Percentiles rank a stretch among this genome's conserved stretches.
Evolutionary conservation across 768 basidiomycete genomes (phyloP).

Genomic region (Coprinopsis marcescibilis): DNA sequence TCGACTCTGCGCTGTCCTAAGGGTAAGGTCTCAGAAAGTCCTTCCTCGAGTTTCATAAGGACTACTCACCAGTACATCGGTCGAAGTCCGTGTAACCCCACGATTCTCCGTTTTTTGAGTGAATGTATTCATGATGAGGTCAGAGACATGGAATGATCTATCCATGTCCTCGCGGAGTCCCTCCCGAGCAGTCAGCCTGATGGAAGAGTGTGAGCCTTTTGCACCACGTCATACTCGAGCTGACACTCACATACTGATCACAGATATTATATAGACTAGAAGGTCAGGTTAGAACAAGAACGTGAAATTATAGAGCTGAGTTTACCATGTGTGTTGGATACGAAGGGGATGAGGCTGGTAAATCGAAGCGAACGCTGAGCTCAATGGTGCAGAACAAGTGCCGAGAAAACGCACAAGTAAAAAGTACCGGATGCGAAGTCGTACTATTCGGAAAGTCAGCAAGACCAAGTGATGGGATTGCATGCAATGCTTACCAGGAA

Average conservation of each 20-base stretch:
- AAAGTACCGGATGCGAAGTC: constrained; percentile 1
- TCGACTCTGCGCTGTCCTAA: no score
- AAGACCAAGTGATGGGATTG: background rate
- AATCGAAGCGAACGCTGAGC: no score
- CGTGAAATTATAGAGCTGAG: background rate
- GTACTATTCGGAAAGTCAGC: background rate
- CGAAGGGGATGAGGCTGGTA: constrained; percentile 1
- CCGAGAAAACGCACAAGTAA: background rate
- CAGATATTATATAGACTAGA: constrained; percentile 4
- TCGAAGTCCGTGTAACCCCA: background rate
- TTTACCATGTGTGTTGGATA: constrained; percentile 1
- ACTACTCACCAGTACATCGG: background rate
- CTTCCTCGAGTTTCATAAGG: no score
- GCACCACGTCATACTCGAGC: no score
- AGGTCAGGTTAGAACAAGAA: background rate
- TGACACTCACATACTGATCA: constrained; percentile 5
- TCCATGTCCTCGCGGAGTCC: no score
- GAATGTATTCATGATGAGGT: background rate
- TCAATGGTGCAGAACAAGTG: background rate
- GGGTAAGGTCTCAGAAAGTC: no score
- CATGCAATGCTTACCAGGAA: background rate
- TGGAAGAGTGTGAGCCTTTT: no score
- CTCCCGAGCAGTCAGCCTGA: no score
- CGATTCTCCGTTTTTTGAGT: background rate
- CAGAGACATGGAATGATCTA: no score